Percentiles rank a stretch among this genome's conserved stretches.
Evolutionary conservation across 1,284 basidiomycete genomes (phyloP).

Genomic region (Ceratobasidium papillatum): DNA sequence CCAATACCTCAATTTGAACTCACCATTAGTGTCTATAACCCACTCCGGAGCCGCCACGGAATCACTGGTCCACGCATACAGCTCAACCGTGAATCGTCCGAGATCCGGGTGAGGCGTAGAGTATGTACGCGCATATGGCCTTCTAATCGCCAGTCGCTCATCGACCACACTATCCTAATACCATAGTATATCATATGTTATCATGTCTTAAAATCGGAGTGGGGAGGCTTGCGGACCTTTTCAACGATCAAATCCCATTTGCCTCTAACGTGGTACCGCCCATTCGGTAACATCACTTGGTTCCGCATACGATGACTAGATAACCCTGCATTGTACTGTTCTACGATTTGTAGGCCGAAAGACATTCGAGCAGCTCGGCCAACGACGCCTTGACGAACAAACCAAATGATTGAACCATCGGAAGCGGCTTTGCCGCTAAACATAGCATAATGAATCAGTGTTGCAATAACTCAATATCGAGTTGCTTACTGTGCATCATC

Average conservation of each 20-base stretch:
- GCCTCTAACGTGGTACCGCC: background rate
- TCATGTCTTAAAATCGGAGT: background rate
- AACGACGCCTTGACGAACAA: constrained; percentile 9
- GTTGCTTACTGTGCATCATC: constrained; percentile 18
- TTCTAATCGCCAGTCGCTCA: background rate
- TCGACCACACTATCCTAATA: background rate
- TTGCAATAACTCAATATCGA: background rate
- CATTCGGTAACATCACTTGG: background rate
- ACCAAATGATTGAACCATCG: constrained; percentile 27
- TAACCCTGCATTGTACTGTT: background rate
- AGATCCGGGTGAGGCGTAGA: background rate
- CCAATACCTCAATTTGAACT: background rate
- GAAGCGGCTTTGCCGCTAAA: constrained; percentile 18
- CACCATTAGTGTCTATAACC: background rate
- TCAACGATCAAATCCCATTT: constrained; percentile 7
- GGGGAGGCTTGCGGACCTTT: background rate
- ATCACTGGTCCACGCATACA: constrained; percentile 1
- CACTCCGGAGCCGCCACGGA: background rate
- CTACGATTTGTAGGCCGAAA: background rate
- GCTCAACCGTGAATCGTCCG: background rate
- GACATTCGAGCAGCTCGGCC: constrained; percentile 21
- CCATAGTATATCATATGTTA: background rate
- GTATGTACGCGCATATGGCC: background rate
- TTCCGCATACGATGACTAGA: background rate
- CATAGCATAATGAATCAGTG: background rate